These are phyloP conservation scores for Lodderomyces margitis DNA, from an alignment of 1,139 yeast genomes.

Conservation along the genomic window DNA sequence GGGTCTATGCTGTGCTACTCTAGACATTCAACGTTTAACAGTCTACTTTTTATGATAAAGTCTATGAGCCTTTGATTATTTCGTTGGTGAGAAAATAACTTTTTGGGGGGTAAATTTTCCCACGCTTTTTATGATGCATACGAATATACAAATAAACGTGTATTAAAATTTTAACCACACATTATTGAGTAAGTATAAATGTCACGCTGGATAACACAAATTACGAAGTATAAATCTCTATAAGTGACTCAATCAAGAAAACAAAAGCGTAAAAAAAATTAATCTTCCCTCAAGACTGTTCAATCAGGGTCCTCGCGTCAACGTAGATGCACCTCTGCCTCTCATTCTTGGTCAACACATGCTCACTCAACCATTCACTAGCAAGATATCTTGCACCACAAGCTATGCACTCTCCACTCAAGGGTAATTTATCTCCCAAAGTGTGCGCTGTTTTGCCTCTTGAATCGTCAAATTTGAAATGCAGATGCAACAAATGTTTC, in stretches of 20 bases:
- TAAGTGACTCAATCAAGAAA: not conserved
- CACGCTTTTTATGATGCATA: too few relatives aligned
- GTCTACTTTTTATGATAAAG: too few relatives aligned
- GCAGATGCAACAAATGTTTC: constrained; percentile 45
- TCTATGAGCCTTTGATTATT: not conserved
- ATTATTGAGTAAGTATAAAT: not conserved
- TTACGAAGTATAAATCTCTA: not conserved
- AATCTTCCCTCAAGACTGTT: not conserved
- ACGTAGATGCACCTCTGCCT: constrained; percentile 23
- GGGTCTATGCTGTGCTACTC: not conserved
- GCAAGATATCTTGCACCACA: constrained; percentile 38
- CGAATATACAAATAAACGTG: too few relatives aligned
- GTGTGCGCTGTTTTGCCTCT: constrained; percentile 42
- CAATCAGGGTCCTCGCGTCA: constrained; percentile 11
- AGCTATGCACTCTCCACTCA: constrained; percentile 39
- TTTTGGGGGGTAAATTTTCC: too few relatives aligned
- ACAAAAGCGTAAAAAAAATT: too few relatives aligned
- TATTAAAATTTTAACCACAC: too few relatives aligned
- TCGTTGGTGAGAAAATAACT: not conserved
- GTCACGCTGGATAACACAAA: not conserved
- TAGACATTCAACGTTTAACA: constrained; percentile 2
- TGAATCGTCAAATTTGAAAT: constrained; percentile 46
- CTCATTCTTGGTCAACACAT: constrained; percentile 32
- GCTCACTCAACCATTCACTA: constrained; percentile 41
- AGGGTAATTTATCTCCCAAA: constrained; percentile 43